Evolutionary conservation across 2,329 filamentous ascomycete species (phyloP).

Genomic region (Cucurbitaria berberidis): DNA sequence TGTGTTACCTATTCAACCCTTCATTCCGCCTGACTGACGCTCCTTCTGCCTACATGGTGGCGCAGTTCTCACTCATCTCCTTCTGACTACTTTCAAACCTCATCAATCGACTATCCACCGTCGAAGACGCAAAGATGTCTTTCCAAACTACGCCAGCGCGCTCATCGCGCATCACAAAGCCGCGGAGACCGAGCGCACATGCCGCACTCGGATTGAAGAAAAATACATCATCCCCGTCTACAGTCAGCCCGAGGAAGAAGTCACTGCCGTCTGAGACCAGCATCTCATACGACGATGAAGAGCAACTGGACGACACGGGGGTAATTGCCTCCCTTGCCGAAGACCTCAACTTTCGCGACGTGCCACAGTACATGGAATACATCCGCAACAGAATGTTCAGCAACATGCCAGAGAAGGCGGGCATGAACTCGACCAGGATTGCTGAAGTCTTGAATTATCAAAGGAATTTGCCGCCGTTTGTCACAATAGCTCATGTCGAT

Average conservation of each 20-base stretch:
- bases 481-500: constrained; percentile 70
- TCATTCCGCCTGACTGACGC: constrained; percentile 12
- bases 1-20: background rate
- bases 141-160: constrained; percentile 40
- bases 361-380: constrained; percentile 68
- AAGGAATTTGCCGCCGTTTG: constrained; percentile 65
- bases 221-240: constrained; percentile 47
- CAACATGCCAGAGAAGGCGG: constrained; percentile 63
- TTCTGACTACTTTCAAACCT: background rate
- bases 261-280: constrained; percentile 26
- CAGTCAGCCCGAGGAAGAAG: constrained; percentile 46
- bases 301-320: constrained; percentile 65
- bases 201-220: constrained; percentile 39
- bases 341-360: constrained; percentile 65
- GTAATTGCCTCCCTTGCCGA: constrained; percentile 61
- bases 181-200: constrained; percentile 28
- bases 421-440: constrained; percentile 69
- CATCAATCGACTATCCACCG: background rate
- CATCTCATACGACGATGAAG: constrained; percentile 47
- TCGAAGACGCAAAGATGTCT: constrained; percentile 21
- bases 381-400: constrained; percentile 69
- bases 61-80: background rate
- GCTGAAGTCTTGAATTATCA: constrained; percentile 69
- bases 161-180: constrained; percentile 40
- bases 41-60: background rate